Evolutionary conservation across 768 basidiomycete genomes (phyloP).

Genomic region (Paxillus involutus): DNA sequence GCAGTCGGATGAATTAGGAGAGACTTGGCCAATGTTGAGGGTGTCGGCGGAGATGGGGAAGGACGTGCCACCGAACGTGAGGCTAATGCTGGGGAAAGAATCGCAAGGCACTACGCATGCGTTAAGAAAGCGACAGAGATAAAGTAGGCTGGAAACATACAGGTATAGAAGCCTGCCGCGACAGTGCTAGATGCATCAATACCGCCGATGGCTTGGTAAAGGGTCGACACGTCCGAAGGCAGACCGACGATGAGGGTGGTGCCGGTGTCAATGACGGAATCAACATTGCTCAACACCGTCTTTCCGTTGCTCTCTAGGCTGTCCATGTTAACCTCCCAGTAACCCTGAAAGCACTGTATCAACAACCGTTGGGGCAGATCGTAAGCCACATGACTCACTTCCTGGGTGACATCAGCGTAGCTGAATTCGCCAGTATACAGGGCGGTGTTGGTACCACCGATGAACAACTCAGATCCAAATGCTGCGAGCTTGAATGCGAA

Average conservation of each 20-base stretch:
- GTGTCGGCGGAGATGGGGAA: conserved; percentile 31
- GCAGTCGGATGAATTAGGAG: conserved; percentile 23
- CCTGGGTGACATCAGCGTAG: conserved; percentile 17
- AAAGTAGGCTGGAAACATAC: conserved; percentile 13
- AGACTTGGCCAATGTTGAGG: conserved; percentile 41
- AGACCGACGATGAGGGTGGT: conserved; percentile 10
- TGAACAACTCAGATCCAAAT: conserved; percentile 42
- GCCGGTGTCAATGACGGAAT: conserved; percentile 24
- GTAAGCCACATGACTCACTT: conserved; percentile 7
- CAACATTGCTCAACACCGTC: conserved; percentile 5
- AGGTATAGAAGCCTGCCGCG: conserved; percentile 34
- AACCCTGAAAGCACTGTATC: conserved; percentile 8
- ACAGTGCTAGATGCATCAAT: conserved; percentile 12
- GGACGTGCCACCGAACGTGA: conserved; percentile 37
- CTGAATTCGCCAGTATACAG: conserved; percentile 47
- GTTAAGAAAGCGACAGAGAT: neutral
- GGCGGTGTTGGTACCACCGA: conserved; percentile 48
- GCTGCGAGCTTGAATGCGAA: conserved; percentile 50
- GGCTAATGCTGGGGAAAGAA: conserved; percentile 26
- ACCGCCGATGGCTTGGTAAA: conserved; percentile 28
- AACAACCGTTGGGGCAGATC: neutral
- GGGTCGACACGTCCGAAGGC: conserved; percentile 5
- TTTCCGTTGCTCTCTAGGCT: neutral
- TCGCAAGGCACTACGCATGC: conserved; percentile 27
- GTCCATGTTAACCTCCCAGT: conserved; percentile 20